Base-by-base conservation (phyloP, 1,139 yeast genomes). In the Waltiozyma solani region DNA sequence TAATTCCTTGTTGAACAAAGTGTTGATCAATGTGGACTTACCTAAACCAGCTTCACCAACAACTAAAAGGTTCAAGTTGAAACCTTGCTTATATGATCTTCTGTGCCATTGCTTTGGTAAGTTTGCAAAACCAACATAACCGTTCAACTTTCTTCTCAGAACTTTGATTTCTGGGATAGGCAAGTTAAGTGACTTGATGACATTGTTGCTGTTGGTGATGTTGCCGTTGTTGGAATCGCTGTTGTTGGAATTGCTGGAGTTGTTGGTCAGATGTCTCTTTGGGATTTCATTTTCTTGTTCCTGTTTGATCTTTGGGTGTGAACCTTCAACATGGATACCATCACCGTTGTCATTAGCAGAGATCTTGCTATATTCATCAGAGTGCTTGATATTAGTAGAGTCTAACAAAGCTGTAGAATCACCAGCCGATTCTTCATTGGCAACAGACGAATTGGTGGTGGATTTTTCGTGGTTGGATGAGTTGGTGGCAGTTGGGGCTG, bases 21-120 rank as follows among this genome's bases (percentile, higher is more conserved):
- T 87, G 63, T 86, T 87, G 53, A 93, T 76, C 54, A 93, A 71
- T 22, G 99, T 93, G 30, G 95, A 71, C 64, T 93, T 93, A 51
- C 99, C 99, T 48, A 91, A 71, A 4, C 98, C 97, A 46, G 81
- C 70, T 64, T 86, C 95, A 48, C 95, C 95, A 44, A 84, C 95
- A 41, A 86, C 87, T 76, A 91, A 75, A 47, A 91, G 60, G 59
- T 91, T 93, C 60, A 93, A 76, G 53, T 70, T 74, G 71, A 91
- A 93, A n/a, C 98, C 99, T 59, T 91, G 77, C 63, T 91, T 81
- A 48, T 89, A 79, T 6, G 95, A 81, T 62, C 85, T 87, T 64
- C 96, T 78, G 65, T 91, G 97, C 96, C 97, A 91, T 68, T 93
- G 99, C 60, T 89, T 91, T 43, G 99, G 99, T 56, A 93, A 72